A percentile compares a stretch with the other conserved stretches of the same genome.
phyloP scores from a whole-genome alignment of 495 filamentous ascomycete genomes.

The Penicillium lividum region DNA sequence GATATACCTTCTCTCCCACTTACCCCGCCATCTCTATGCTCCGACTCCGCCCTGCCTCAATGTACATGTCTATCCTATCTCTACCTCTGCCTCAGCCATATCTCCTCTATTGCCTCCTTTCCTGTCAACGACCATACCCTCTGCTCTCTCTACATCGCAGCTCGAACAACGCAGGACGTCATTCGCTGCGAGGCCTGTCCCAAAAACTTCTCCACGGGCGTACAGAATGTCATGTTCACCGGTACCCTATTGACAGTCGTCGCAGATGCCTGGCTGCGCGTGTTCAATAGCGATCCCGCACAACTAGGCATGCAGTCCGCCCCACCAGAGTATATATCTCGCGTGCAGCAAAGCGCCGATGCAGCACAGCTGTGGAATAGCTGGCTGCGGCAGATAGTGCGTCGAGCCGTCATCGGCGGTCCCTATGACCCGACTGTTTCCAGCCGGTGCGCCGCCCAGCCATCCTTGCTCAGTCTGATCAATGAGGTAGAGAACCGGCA shows the following conservation, averaged over 20 bases:
- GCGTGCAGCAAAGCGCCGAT: conserved; percentile 28
- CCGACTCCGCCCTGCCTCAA: conserved; percentile 24
- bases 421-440: conserved; percentile 23
- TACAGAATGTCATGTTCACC: conserved; percentile 68
- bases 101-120: conserved; percentile 44
- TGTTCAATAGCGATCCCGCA: conserved; percentile 35
- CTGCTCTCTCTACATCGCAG: conserved; percentile 57
- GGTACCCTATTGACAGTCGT: conserved; percentile 64
- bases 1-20: conserved; percentile 28
- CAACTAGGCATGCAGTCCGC: conserved; percentile 41
- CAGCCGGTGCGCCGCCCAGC: conserved; percentile 26
- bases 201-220: conserved; percentile 42
- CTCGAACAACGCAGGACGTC: conserved; percentile 55
- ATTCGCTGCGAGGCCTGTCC: conserved; percentile 62
- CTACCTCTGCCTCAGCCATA: conserved; percentile 48
- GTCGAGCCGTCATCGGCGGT: conserved; percentile 40
- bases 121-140: conserved; percentile 51
- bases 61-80: conserved; percentile 49
- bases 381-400: conserved; percentile 44
- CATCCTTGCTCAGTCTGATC: conserved; percentile 39
- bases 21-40: conserved; percentile 26
- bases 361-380: conserved; percentile 34
- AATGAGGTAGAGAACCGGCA: conserved; percentile 45
- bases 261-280: conserved; percentile 56
- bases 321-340: conserved; percentile 32